Evolutionary conservation across 805 yeast species (phyloP), one percentile per base, ranked within the genome.

Genomic region (Ogataea degrootiae): DNA sequence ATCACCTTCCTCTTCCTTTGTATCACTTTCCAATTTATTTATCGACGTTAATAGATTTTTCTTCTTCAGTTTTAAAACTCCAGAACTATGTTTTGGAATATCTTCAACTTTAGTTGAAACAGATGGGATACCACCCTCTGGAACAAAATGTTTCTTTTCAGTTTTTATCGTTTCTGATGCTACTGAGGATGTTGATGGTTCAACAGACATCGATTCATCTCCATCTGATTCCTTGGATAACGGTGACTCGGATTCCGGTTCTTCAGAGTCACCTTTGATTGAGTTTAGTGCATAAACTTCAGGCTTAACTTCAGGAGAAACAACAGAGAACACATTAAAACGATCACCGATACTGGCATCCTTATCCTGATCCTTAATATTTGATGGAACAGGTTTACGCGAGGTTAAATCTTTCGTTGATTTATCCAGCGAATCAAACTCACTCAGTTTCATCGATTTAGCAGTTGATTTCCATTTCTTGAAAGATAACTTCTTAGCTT

Each of bases 401-500:
- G 38, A 14, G 33, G 34, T 3, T 26, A 31, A 15, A 39, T 43
- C 44, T 38, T 16, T 26, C 41, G 39, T 35, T 38, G 22, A 34
- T 34, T n/a, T 31, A 22, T 23, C 31, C n/a, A 15, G 5, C 5
- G 39, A 35, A 21, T 40, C 37, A 22, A 19, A 33, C 15, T 43
- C 42, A 22, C 36, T 42, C 22, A 29, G 23, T 35, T 31, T 44
- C 33, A 35, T 26, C 31, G 42, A 31, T 33, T 34, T 52, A 16
- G 50, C 55, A 41, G 44, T 36, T 31, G 43, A 43, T 35, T 48
- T 53, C 38, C 48, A 19, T 29, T 49, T 50, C 26, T 49, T 46
- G 22, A 43, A 31, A 19, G 42, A 41, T 31, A 39, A 37, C 43
- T 54, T 48, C 34, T 47, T 44, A 15, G 45, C 51, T 5, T 33